Conservation (phyloP, 1,139 yeast genomes). For the Geotrichum klebahnii region DNA sequence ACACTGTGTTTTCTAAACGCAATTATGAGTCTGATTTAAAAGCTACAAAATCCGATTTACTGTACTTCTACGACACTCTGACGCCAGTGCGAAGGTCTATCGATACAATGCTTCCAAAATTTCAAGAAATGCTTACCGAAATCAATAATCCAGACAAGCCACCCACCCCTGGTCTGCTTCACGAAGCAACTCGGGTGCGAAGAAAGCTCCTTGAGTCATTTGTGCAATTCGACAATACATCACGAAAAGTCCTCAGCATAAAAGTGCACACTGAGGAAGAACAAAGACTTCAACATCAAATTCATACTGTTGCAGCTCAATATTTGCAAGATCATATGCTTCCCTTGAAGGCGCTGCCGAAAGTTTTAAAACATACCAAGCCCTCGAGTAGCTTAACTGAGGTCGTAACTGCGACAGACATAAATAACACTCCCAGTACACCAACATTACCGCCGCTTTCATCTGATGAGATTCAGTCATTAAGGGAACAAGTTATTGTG, state of each 20-base stretch:
- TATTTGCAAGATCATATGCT: slow-evolving; percentile 55
- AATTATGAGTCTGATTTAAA: slow-evolving; percentile 46
- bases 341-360: slow-evolving; percentile 50
- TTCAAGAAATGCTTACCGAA: slow-evolving; percentile 40
- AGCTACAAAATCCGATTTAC: slow-evolving; percentile 29
- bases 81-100: slow-evolving; percentile 34
- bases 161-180: slow-evolving; percentile 34
- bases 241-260: slow-evolving; percentile 41
- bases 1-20: slow-evolving; percentile 54
- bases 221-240: slow-evolving; percentile 44
- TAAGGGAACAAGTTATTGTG: slow-evolving; percentile 77
- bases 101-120: slow-evolving; percentile 42
- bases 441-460: slow-evolving; percentile 4
- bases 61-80: slow-evolving; percentile 22
- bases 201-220: slow-evolving; percentile 45
- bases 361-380: slow-evolving; percentile 36
- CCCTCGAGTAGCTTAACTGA: slow-evolving; percentile 21
- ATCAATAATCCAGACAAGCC: slow-evolving; percentile 36
- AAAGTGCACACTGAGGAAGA: slow-evolving; percentile 41
- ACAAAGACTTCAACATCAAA: slow-evolving; percentile 44
- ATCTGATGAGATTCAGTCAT: slow-evolving; percentile 49
- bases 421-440: not conserved
- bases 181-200: slow-evolving; percentile 43
- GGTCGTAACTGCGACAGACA: slow-evolving; percentile 9
- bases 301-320: slow-evolving; percentile 46